These are phyloP conservation scores for Draba incana DNA, from an alignment of 345 rosid species.

Conservation along the genomic window DNA sequence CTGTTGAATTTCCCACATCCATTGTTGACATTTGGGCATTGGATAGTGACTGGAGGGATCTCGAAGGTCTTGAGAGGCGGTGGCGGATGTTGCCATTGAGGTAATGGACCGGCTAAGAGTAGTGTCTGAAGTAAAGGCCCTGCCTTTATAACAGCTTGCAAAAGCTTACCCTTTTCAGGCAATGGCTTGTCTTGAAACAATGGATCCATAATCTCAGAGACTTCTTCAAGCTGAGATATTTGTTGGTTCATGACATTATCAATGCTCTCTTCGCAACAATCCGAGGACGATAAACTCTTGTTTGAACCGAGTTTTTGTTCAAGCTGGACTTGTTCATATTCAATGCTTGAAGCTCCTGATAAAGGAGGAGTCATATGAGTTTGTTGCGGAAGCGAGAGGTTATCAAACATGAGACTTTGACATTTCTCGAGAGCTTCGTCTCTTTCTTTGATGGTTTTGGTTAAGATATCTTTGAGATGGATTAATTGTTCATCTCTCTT, in stretches of 20 bases:
- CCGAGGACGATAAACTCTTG: slow-evolving; percentile 86
- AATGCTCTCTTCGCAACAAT: slow-evolving; percentile 88
- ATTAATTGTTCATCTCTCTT: slow-evolving; percentile 75
- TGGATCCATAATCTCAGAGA: slow-evolving; percentile 43
- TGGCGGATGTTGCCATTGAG: slow-evolving; percentile 97
- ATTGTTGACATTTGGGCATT: slow-evolving; percentile 49
- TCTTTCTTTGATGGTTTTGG: slow-evolving; percentile 65
- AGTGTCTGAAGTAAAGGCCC: slow-evolving; percentile 96
- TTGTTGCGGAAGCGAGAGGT: slow-evolving; percentile 50
- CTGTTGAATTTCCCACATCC: slow-evolving; percentile 57
- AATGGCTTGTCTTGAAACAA: slow-evolving; percentile 66
- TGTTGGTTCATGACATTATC: slow-evolving; percentile 46
- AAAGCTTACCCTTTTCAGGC: slow-evolving; percentile 95
- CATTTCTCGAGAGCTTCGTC: slow-evolving; percentile 75
- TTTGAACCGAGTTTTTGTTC: slow-evolving; percentile 54
- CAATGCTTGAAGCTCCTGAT: slow-evolving; percentile 88
- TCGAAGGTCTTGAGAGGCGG: slow-evolving; percentile 89
- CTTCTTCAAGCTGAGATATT: slow-evolving; percentile 34
- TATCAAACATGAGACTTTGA: slow-evolving; percentile 59
- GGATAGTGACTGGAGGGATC: slow-evolving; percentile 89
- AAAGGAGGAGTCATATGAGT: slow-evolving; percentile 55
- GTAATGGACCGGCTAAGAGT: slow-evolving; percentile 91
- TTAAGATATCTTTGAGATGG: slow-evolving; percentile 60
- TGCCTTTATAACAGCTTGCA: slow-evolving; percentile 94
- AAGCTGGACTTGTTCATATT: slow-evolving; percentile 54